Base-by-base conservation (phyloP, 2,329 filamentous ascomycete species). In the Ceratocystis smalleyi region DNA sequence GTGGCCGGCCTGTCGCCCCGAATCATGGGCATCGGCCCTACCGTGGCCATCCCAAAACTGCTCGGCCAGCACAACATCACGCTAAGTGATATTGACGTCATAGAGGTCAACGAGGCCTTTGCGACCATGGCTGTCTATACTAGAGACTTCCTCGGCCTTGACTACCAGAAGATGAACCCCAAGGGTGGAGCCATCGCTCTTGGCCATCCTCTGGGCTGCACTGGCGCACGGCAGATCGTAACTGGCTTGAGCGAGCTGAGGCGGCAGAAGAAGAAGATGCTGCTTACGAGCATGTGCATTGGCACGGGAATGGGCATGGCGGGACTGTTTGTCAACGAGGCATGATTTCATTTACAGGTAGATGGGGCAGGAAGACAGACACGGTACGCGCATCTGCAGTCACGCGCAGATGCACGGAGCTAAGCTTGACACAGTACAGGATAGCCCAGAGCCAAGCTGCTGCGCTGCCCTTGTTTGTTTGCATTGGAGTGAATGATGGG, bases 111-210 rank as follows among this genome's bases (percentile, higher is more conserved):
- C 78, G 94, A 99, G 81, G 94, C 94, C 1, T 99, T 99, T 71
- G 92, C 91, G 24, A 94, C 88, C 62, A 97, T 97, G 94, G 91
- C 90, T 1, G 91, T 96, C 35, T 97, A 96, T 82, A 96, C 91
- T 77, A 77, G 88, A 64, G 81, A 90, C 71, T 83, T 78, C 69
- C 80, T 94, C 61, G 83, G 83, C 68, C 77, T 92, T 61, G 85
- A 88, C 72, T 82, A 81, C 75, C 75, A 80, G 70, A 92, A 91
- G 83, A 82, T 94, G 81, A 94, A 94, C 77, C 81, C 86, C 30
- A 80, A 87, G 67, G 89, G 89, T 69, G 89, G 89, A 68, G 89
- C 89, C 68, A 92, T 94, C 72, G 89, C 89, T 2, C 79, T 94
- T 0, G 89, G 89, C 62, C 89, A 94, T 74, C 89, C 89, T 3